Base-by-base conservation (phyloP, 345 rosid genomes). In the Syzygium grande region DNA sequence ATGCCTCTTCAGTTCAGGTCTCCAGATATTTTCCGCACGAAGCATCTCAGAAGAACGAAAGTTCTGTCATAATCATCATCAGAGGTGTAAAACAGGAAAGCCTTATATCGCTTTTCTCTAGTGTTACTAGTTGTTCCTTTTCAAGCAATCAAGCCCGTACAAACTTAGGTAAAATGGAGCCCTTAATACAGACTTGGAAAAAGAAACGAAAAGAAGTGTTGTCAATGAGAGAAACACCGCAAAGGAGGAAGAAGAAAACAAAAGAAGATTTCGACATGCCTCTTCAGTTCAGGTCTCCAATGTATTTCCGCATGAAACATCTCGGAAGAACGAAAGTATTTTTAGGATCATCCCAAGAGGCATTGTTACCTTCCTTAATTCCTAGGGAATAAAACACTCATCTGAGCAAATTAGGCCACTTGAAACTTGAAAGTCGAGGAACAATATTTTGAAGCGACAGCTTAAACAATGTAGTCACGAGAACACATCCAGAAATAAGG, bases 271-370 rank as follows among this genome's bases (percentile, higher is more conserved):
- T 73, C 25, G 17, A 73, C 22, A 73, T 34, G 55, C 87, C 87
- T 58, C 87, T 65, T 86, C 87, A 86, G 87, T 86, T 86, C 87
- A 86, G 87, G 84, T 86, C 87, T 86, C 87, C 87, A 86, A 65
- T 25, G 21, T 51, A 59, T 86, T 86, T 86, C 87, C 87, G 84
- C 87, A 86, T 86, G 54, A 43, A 56, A 61, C 17, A 86, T 86
- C 87, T 86, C 87, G 54, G 87, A 86, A 86, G 92, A 90, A 91
- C 90, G 91, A 90, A 86, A 86, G 84, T 65, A 61, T 51, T 86
- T 4, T 30, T 0, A 27, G 0, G 46, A 63, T 86, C 87, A 86
- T 86, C 87, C 51, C 52, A 22, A 85, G 89, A 88, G 89, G 89
- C 59, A 65, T 84, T 34, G 25, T 73, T 73, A 34, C 61, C 14